phyloP scores from a whole-genome alignment of 2,329 filamentous ascomycete genomes.

The Arthrobotrys sinensis region DNA sequence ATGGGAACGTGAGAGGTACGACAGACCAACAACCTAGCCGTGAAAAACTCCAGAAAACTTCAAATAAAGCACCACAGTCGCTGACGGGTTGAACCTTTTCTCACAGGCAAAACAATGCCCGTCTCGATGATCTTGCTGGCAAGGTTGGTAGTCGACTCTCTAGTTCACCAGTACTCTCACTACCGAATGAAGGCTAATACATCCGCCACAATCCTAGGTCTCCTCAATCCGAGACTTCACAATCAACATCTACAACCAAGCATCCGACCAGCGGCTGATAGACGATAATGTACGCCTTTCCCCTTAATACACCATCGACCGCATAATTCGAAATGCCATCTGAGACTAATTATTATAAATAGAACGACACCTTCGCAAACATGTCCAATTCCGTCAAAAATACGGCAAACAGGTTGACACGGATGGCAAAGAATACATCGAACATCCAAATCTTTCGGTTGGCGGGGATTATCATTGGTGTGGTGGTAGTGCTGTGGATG shows the following conservation, averaged over 20 bases:
- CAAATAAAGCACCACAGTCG: neutral
- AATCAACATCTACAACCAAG: slow-evolving; percentile 97
- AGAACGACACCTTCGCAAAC: slow-evolving; percentile 92
- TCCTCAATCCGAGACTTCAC: slow-evolving; percentile 93
- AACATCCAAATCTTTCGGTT: slow-evolving; percentile 92
- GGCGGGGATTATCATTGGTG: slow-evolving; percentile 82
- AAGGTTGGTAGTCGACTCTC: slow-evolving; percentile 71
- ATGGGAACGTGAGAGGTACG: slow-evolving; percentile 75
- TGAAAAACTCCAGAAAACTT: slow-evolving; percentile 9
- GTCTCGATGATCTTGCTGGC: slow-evolving; percentile 87
- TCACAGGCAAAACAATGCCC: slow-evolving; percentile 88
- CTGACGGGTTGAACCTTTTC: slow-evolving; percentile 55
- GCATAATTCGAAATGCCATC: neutral
- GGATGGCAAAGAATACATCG: slow-evolving; percentile 93
- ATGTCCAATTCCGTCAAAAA: slow-evolving; percentile 87
- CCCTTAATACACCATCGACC: neutral
- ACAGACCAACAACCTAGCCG: slow-evolving; percentile 41
- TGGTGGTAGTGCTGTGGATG: slow-evolving; percentile 83
- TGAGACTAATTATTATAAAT: slow-evolving; percentile 21
- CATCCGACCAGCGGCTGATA: slow-evolving; percentile 87
- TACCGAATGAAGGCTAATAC: neutral
- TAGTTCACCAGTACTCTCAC: neutral
- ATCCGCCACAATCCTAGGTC: slow-evolving; percentile 69
- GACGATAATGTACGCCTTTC: slow-evolving; percentile 80
- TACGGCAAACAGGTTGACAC: slow-evolving; percentile 83